These are phyloP conservation scores for Apiospora kogelbergensis DNA, from an alignment of 2,329 filamentous ascomycete genomes.

Conservation along the genomic window DNA sequence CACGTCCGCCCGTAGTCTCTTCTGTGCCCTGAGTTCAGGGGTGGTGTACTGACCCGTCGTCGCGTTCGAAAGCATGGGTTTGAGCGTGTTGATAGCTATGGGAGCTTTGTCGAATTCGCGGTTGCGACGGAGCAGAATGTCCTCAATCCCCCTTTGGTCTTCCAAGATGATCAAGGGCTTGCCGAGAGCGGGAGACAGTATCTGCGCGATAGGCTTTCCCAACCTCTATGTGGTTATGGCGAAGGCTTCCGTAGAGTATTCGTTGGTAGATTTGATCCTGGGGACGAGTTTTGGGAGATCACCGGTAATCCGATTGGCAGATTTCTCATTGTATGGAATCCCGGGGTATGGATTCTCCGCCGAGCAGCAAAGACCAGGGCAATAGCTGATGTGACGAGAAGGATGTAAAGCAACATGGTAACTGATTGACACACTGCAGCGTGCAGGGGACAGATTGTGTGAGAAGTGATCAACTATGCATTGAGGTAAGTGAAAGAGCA, in stretches of 20 bases:
- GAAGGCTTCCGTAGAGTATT: neutral
- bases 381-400: neutral
- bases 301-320: neutral
- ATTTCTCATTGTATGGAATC: neutral
- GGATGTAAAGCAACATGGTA: neutral
- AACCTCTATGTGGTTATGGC: neutral
- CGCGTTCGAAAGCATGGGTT: neutral
- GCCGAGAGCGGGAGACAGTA: neutral
- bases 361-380: neutral
- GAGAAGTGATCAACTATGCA: neutral
- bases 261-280: neutral
- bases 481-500: neutral
- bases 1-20: conserved; percentile 17
- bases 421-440: neutral
- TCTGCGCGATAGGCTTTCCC: neutral
- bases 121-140: conserved; percentile 15
- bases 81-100: neutral
- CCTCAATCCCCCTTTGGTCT: conserved; percentile 17
- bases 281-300: neutral
- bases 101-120: conserved; percentile 18
- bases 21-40: conserved; percentile 16
- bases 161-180: neutral
- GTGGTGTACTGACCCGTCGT: conserved; percentile 15
- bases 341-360: neutral
- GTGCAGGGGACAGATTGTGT: neutral